phyloP scores from a whole-genome alignment of 179 eudicot species.

The Spinacia oleracea region DNA sequence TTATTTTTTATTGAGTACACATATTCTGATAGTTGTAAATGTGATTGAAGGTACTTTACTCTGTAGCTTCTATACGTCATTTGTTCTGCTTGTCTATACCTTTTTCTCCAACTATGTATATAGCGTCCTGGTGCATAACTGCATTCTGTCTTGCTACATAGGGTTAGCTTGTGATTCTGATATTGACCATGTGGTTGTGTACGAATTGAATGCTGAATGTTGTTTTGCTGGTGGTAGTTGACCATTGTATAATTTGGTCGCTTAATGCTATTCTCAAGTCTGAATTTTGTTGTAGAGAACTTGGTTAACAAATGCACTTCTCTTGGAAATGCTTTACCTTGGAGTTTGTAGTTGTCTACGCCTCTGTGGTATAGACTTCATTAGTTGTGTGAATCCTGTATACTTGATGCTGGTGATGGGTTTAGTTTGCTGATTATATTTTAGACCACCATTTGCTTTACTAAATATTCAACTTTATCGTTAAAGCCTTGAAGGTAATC shows the following conservation, averaged over 20 bases:
- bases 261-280: background rate
- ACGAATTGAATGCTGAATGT: background rate
- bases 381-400: background rate
- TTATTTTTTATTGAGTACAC: background rate
- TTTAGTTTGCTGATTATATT: background rate
- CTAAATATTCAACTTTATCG: background rate
- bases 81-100: background rate
- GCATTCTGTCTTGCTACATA: background rate
- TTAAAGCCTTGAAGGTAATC: too few relatives aligned
- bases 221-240: slow-evolving; percentile 6
- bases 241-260: background rate
- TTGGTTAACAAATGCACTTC: too few relatives aligned
- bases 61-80: background rate
- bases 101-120: background rate
- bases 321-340: too few relatives aligned
- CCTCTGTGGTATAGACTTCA: background rate
- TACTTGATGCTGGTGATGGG: background rate
- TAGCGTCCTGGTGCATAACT: background rate
- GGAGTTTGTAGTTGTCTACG: background rate
- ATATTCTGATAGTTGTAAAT: background rate
- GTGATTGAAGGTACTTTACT: background rate
- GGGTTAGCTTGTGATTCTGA: background rate
- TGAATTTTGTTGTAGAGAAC: too few relatives aligned
- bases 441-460: background rate
- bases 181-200: background rate